Percentiles rank a stretch among this genome's conserved stretches.
Conservation (phyloP, 306 rosid genomes). For the Neltuma alba region DNA sequence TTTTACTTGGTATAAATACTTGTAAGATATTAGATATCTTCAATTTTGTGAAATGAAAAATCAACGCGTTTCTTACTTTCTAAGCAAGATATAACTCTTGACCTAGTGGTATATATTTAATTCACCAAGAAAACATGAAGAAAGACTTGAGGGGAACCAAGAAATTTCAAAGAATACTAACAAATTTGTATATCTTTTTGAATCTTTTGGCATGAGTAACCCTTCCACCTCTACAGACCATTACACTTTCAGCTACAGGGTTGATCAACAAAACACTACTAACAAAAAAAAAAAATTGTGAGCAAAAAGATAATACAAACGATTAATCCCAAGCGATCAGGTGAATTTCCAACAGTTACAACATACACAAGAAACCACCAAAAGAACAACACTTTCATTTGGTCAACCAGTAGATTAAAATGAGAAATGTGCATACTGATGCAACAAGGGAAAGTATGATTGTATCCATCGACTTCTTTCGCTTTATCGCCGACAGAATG, state of each 20-base stretch:
- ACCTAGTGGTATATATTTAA: not conserved
- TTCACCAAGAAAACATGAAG: not conserved
- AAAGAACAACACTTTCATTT: slow-evolving; percentile 54
- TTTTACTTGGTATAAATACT: too few species aligned
- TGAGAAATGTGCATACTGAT: slow-evolving; percentile 92
- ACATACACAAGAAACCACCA: slow-evolving; percentile 19
- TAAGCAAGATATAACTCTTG: not conserved
- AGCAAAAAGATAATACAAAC: not conserved
- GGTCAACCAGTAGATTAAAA: slow-evolving; percentile 88
- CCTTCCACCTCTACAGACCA: slow-evolving; percentile 18
- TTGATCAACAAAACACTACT: slow-evolving; percentile 30
- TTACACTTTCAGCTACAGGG: slow-evolving; percentile 8
- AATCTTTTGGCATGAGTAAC: not conserved
- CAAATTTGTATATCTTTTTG: slow-evolving; percentile 13
- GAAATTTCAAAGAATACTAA: slow-evolving; percentile 18
- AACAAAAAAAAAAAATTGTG: slow-evolving; percentile 6
- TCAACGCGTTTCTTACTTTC: not conserved
- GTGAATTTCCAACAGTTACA: slow-evolving; percentile 23
- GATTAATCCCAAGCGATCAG: not conserved
- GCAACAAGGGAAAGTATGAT: slow-evolving; percentile 91
- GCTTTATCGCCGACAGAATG: slow-evolving; percentile 80
- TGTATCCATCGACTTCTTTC: slow-evolving; percentile 94
- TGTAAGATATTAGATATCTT: not conserved
- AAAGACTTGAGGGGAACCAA: not conserved
- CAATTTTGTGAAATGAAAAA: not conserved